Base-by-base conservation (phyloP, 164 flowering plant species). In the Macadamia tetraphylla region DNA sequence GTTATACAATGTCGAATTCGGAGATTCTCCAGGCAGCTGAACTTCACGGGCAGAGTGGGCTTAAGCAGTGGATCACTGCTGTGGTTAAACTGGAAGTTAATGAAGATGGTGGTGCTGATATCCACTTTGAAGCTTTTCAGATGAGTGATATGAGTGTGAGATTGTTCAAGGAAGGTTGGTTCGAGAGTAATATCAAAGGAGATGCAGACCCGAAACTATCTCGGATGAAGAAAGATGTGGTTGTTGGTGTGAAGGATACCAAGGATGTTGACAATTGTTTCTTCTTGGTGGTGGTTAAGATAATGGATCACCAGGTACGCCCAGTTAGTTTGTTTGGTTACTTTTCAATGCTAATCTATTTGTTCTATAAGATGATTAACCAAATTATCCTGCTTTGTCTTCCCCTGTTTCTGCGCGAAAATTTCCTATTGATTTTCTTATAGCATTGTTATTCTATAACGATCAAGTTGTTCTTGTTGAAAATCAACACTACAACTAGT, bases 21-120 rank as follows among this genome's bases (percentile, higher is more conserved):
- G 97, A 91, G 86, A 75, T 94, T 32, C 67, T 90, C 18, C 98
- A 89, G 82, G 96, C 98, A 2, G 90, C 76, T 5, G 90, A 87
- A 77, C 73, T 87, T 55, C 98, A 94, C 17, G 87, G 84, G 0
- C 91, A 89, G 82, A 84, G 94, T 52, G 96, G 77, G 56, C 58
- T 94, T 73, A 85, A 87, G 85, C 97, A 94, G 85, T 94, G 98
- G 97, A 94, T 94, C 40, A 94, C 98, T 0, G 96, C 92, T 0
- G 64, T 91, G 56, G 98, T 91, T 75, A 91, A 94, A 76, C 62
- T 94, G 66, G 86, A 87, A 81, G 97, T 89, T 67, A 86, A 82
- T 73, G 98, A 89, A 76, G 96, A 94, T 70, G 98, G 94, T 0
- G 89, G 73, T 7, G 88, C 96, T 0, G 98, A 88, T 69, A 91